phyloP scores from a whole-genome alignment of 139 green algal species.

The Desmodesmus armatus region DNA sequence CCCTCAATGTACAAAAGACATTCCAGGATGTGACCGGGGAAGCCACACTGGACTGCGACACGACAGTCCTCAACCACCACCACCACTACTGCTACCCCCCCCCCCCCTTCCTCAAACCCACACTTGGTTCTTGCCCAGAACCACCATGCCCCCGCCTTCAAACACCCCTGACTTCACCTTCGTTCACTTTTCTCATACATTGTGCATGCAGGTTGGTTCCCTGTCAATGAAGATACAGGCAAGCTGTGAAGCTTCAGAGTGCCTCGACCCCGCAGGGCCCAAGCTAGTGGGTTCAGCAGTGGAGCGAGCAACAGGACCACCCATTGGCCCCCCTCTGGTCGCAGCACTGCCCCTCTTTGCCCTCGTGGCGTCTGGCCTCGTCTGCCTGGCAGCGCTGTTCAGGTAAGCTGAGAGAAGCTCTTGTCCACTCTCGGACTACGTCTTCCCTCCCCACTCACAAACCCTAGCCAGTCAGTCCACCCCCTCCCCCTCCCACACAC shows the following conservation, averaged over 20 bases:
- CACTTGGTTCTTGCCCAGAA: neutral
- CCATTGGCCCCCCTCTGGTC: constrained; percentile 48
- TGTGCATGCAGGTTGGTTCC: constrained; percentile 17
- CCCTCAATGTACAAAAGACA: constrained; percentile 10
- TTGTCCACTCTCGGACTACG: too few relatives aligned
- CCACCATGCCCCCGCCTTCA: neutral
- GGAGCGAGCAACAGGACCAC: constrained; percentile 33
- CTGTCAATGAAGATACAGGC: constrained; percentile 12
- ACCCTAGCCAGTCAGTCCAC: too few relatives aligned
- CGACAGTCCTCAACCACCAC: too few relatives aligned
- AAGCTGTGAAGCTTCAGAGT: constrained; percentile 35
- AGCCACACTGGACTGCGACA: constrained; percentile 31
- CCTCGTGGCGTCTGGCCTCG: constrained; percentile 39
- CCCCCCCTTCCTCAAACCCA: neutral
- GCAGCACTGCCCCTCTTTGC: constrained; percentile 58
- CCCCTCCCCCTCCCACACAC: too few relatives aligned
- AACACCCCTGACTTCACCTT: neutral
- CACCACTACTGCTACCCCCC: neutral
- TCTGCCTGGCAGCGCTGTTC: constrained; percentile 5
- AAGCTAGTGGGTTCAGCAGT: constrained; percentile 4
- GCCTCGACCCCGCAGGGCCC: neutral
- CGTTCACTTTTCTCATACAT: neutral
- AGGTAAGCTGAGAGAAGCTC: too few relatives aligned
- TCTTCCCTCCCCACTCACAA: too few relatives aligned
- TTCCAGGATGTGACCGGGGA: constrained; percentile 31